Base-by-base conservation (phyloP, 192 early-diverging fungal species). In the Coemansia sp. region DNA sequence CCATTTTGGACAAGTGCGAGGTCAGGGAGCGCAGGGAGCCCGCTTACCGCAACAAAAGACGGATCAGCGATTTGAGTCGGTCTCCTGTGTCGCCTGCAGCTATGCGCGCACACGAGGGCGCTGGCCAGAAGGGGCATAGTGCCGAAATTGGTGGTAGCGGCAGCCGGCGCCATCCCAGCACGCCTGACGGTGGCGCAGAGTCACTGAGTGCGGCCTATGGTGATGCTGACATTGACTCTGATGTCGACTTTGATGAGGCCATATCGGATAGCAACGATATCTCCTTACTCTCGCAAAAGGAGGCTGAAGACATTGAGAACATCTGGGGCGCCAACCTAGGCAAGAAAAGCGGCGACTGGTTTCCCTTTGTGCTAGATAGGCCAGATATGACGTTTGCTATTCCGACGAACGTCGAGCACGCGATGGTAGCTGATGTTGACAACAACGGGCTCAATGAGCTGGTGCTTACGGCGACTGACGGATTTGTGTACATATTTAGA, bases 321-420 rank as follows among this genome's bases (percentile, higher is more conserved):
- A 82, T 82, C 33, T 82, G 79, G 79, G 79, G 79, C 24, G 74
- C 79, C 5, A 71, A 82, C 42, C 57, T 82, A 13, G 79, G 79
- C 39, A 82, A 82, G 59, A 65, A 75, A 34, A 82, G 79, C 74
- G 79, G 79, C 18, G 79, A 82, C 64, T 83, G 80, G 80, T 77
- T 77, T 23, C 80, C 80, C 8, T 77, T 64, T 56, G 71, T 77
- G n/a, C 65, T 83, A 9, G 74, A 76, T 13, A 37, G 68, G 8
- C 80, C 80, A 24, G 75, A 83, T 23, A 73, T 76, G 68, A 69
- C 80, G 2, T 84, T 84, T 51, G 58, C 68, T 11, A 77, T 84
- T 13, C 71, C 77, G 8, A 77, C 75, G 3, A 84, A 84, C 23
- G 78, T 81, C 26, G 83, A 84, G 65, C 77, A 84, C 23, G 74